These are phyloP conservation scores for Monascus purpureus DNA, from an alignment of 495 filamentous ascomycete genomes.

Conservation along the genomic window DNA sequence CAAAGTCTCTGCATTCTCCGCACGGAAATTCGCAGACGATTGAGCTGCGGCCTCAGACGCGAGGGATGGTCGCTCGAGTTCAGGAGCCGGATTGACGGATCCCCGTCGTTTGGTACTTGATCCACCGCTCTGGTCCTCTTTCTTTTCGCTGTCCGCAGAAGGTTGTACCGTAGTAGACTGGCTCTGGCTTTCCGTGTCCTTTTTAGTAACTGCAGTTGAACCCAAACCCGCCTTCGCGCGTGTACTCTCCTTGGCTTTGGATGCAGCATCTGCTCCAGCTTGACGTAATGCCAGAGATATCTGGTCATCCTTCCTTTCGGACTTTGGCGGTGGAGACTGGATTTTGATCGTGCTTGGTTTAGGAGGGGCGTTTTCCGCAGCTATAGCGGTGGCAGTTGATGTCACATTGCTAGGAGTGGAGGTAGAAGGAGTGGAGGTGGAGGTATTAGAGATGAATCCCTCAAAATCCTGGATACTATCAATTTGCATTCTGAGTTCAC, in stretches of 20 bases:
- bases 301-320: slow-evolving; percentile 16
- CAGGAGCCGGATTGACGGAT: slow-evolving; percentile 20
- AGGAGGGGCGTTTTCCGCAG: slow-evolving; percentile 14
- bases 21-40: slow-evolving; percentile 31
- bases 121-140: not conserved
- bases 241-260: slow-evolving; percentile 36
- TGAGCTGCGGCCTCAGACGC: slow-evolving; percentile 28
- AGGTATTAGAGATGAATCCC: slow-evolving; percentile 30
- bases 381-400: not conserved
- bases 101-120: slow-evolving; percentile 8
- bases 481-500: slow-evolving; percentile 78
- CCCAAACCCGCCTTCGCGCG: slow-evolving; percentile 4
- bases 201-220: not conserved
- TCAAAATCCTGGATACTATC: slow-evolving; percentile 28
- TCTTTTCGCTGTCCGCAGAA: not conserved
- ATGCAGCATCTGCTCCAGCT: slow-evolving; percentile 56
- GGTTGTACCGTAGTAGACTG: not conserved
- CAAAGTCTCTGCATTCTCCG: slow-evolving; percentile 24
- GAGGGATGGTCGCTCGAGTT: slow-evolving; percentile 18
- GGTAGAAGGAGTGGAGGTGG: slow-evolving; percentile 21
- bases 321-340: slow-evolving; percentile 25
- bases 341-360: slow-evolving; percentile 30
- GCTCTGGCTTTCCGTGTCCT: slow-evolving; percentile 7
- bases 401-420: slow-evolving; percentile 9
- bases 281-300: slow-evolving; percentile 45